phyloP scores from a whole-genome alignment of 2,329 filamentous ascomycete genomes.

The Capronia epimyces region DNA sequence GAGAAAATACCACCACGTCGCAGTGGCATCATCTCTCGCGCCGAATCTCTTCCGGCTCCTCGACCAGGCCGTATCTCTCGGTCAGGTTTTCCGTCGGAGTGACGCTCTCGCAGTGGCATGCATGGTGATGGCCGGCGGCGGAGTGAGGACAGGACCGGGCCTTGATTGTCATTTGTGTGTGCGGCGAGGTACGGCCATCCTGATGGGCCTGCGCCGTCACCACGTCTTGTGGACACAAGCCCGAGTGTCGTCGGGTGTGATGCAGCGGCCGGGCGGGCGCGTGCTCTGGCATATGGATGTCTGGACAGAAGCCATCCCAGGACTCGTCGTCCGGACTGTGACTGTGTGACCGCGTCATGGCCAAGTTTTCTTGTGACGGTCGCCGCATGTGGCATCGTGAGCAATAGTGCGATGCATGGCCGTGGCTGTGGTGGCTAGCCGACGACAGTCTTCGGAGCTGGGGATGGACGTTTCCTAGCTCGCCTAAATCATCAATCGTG shows the following conservation, averaged over 20 bases:
- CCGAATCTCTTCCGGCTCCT: conserved; percentile 11
- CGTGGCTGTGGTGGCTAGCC: too few relatives aligned
- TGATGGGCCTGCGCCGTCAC: conserved; percentile 2
- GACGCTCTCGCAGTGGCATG: conserved; percentile 20
- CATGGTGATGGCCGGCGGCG: conserved; percentile 8
- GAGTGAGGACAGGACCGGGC: neutral
- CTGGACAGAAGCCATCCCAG: conserved; percentile 23
- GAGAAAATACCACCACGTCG: conserved; percentile 12
- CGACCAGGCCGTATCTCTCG: conserved; percentile 20
- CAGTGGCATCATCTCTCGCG: conserved; percentile 7
- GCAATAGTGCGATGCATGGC: conserved; percentile 8
- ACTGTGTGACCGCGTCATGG: conserved; percentile 2
- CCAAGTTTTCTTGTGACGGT: conserved; percentile 14
- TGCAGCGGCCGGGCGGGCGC: conserved; percentile 3
- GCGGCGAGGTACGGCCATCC: conserved; percentile 10
- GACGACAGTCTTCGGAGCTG: conserved; percentile 17
- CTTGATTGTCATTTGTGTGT: conserved; percentile 18
- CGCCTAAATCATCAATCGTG: neutral
- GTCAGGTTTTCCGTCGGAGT: conserved; percentile 19
- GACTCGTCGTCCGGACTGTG: conserved; percentile 14
- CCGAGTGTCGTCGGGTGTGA: conserved; percentile 20
- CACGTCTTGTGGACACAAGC: conserved; percentile 16
- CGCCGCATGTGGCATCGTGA: conserved; percentile 19
- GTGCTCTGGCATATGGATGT: conserved; percentile 20
- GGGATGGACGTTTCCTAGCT: conserved; percentile 8